Conservation (phyloP, 495 filamentous ascomycete genomes). For the Pseudevernia furfuracea region DNA sequence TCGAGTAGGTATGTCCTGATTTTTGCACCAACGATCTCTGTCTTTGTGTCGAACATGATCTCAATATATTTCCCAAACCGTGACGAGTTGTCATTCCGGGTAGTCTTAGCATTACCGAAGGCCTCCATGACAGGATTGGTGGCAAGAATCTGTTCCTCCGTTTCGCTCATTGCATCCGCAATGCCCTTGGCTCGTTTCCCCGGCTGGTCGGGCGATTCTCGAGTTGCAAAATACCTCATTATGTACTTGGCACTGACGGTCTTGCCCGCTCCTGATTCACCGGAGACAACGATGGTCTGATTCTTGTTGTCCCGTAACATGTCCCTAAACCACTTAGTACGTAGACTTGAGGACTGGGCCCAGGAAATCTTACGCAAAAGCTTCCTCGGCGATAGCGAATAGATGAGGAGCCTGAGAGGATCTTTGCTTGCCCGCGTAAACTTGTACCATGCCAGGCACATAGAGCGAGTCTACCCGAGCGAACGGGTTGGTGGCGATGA, state of each 20-base stretch:
- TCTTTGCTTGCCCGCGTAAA: slow-evolving; percentile 95
- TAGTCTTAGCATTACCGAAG: slow-evolving; percentile 98
- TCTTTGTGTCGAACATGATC: slow-evolving; percentile 94
- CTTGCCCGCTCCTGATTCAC: slow-evolving; percentile 97
- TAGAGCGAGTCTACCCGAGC: slow-evolving; percentile 96
- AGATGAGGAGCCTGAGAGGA: slow-evolving; percentile 95
- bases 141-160: slow-evolving; percentile 94
- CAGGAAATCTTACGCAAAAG: slow-evolving; percentile 69
- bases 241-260: slow-evolving; percentile 99
- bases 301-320: slow-evolving; percentile 95
- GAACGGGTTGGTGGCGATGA: slow-evolving; percentile 98
- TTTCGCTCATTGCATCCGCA: slow-evolving; percentile 89
- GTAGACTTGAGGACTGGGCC: neutral
- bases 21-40: slow-evolving; percentile 95
- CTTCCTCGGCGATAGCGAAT: slow-evolving; percentile 98
- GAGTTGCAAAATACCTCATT: slow-evolving; percentile 98
- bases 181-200: slow-evolving; percentile 70
- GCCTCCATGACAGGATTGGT: slow-evolving; percentile 99
- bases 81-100: slow-evolving; percentile 97
- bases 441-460: slow-evolving; percentile 97
- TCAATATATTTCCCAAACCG: slow-evolving; percentile 99
- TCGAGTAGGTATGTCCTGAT: slow-evolving; percentile 94
- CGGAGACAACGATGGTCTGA: slow-evolving; percentile 97
- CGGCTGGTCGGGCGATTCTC: slow-evolving; percentile 87
- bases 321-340: slow-evolving; percentile 50